Conservation (phyloP, 2,329 filamentous ascomycete species). For the Aspergillus tamarii region DNA sequence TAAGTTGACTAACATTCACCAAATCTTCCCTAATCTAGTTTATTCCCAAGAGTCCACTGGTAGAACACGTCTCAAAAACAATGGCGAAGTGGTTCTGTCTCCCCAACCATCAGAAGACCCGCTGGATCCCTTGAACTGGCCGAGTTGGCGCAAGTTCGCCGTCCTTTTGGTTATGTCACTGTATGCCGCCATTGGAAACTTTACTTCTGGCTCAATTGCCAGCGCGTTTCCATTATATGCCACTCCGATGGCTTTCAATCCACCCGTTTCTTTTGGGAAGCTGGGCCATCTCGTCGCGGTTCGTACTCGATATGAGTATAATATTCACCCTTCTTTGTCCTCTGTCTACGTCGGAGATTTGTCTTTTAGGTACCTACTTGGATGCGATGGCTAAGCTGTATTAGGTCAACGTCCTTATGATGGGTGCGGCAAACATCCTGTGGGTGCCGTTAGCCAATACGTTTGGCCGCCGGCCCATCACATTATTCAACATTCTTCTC, state of each 20-base stretch:
- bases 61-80: background rate
- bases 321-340: background rate
- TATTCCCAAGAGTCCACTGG: constrained; percentile 3
- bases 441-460: constrained; percentile 19
- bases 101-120: constrained; percentile 15
- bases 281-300: constrained; percentile 15
- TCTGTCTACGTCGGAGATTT: background rate
- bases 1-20: background rate
- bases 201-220: constrained; percentile 11
- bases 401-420: constrained; percentile 16
- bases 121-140: constrained; percentile 14
- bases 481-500: constrained; percentile 12
- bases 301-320: background rate
- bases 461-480: constrained; percentile 12
- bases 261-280: constrained; percentile 13
- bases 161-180: constrained; percentile 10
- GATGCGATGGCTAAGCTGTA: background rate
- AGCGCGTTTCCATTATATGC: constrained; percentile 16
- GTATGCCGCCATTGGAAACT: constrained; percentile 14
- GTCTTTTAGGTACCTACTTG: background rate
- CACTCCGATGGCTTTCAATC: constrained; percentile 15
- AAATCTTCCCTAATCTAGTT: background rate
- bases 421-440: constrained; percentile 17
- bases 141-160: constrained; percentile 11
- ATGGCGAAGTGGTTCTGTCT: constrained; percentile 12